Evolutionary conservation across 106 monocot genomes (phyloP), one percentile per base, ranked within the genome.

Genomic region (Phalaenopsis aphrodite): DNA sequence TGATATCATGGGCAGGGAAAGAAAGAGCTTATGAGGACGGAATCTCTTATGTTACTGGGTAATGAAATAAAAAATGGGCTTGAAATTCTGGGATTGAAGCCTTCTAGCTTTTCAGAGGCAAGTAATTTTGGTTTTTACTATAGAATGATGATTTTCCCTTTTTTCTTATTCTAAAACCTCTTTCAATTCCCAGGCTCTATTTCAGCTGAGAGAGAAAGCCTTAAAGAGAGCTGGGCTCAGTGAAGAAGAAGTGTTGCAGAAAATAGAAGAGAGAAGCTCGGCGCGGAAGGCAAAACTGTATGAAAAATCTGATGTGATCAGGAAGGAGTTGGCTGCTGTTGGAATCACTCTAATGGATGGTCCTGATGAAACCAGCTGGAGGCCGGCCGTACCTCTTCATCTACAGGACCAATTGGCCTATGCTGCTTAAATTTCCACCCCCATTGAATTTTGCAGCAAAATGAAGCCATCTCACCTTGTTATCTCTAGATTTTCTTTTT

Each of bases 271-370:
- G 78, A 88, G 97, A 78, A 89, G 41, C 56, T 71, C 55, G 15
- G 97, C 94, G 18, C 87, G 97, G 42, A 84, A 92, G 80, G 76
- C 49, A 16, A 90, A 94, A 77, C 79, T 85, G 69, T 97, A 92
- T 48, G 83, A 87, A 72, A 89, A 80, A 81, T 97, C 97, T 17
- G 94, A 97, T 76, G 92, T 92, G 84, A 94, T 97, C 77, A 88
- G 97, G 72, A 88, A 77, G 78, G 90, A 89, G 74, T 78, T 97
- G 71, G 91, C 88, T 58, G 87, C 85, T 45, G 67, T 78, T 4
- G 97, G 97, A 36, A 90, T 94, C 75, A 83, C 94, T 17, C 83
- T 97, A 8, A 97, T 97, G 97, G 97, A 97, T 73, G 75, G 83
- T 14, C 94, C 90, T 1, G 81, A 86, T 74, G 94, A 94, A 87